Evolutionary conservation across 225 moss, liverwort and hornwort genomes (phyloP).

Genomic region (Ulota crispa): DNA sequence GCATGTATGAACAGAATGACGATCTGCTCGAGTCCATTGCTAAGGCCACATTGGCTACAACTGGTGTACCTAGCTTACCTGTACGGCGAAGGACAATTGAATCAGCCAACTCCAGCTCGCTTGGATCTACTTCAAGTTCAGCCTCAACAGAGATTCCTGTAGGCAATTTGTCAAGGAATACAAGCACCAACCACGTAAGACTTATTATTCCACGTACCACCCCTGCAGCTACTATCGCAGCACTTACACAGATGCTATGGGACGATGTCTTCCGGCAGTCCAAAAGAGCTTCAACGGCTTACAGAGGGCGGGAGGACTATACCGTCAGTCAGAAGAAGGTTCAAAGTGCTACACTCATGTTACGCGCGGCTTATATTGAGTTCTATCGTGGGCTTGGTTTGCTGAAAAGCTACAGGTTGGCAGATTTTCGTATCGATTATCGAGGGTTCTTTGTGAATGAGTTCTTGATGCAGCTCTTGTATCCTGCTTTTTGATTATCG

Average conservation of each 20-base stretch:
- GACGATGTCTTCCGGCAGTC: conserved; percentile 67
- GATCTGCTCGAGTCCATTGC: conserved; percentile 58
- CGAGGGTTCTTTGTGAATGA: conserved; percentile 2
- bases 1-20: conserved; percentile 49
- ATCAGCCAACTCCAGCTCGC: conserved; percentile 35
- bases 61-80: conserved; percentile 45
- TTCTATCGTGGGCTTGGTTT: conserved; percentile 76
- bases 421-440: conserved; percentile 4
- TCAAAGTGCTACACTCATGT: conserved; percentile 62
- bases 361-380: conserved; percentile 66
- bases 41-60: conserved; percentile 44
- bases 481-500: not conserved
- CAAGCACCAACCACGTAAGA: conserved; percentile 45
- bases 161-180: conserved; percentile 31
- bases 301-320: conserved; percentile 49
- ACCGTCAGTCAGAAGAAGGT: conserved; percentile 69
- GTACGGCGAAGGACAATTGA: conserved; percentile 44
- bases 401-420: conserved; percentile 74
- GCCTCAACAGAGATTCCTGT: conserved; percentile 35
- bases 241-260: conserved; percentile 74
- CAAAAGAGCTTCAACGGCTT: conserved; percentile 38
- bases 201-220: conserved; percentile 53
- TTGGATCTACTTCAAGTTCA: conserved; percentile 43
- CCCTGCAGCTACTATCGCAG: conserved; percentile 68
- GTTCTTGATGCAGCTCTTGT: not conserved